Base-by-base conservation (phyloP, 2,329 filamentous ascomycete genomes). In the Cladosporium colombiae region DNA sequence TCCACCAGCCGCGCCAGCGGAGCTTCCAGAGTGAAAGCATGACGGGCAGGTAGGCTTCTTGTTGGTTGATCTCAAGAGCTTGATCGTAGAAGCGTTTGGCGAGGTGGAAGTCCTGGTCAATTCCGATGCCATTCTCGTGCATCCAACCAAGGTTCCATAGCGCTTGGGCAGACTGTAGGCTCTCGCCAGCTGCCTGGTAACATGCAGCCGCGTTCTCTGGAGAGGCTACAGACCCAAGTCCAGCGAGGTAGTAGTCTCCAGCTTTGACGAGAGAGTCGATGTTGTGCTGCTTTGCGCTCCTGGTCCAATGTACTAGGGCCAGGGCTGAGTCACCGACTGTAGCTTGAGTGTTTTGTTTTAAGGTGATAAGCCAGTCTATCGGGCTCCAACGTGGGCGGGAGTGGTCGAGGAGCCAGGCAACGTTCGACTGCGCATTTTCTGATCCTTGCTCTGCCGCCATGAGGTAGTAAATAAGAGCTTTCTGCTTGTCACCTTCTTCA, bases 81-180 rank as follows among this genome's bases (percentile, higher is more conserved):
- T 95, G 86, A 73, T 99, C 95, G 75, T 99, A 99, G 79, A 93
- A 97, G 63, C 95, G 85, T 80, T 99, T 99, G 2, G 96, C 95
- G 65, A 99, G 88, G 75, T 99, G 95, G 77, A 96, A 99, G 75
- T 99, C 95, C 76, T 99, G 95, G 64, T 91, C 90, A 23, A 98
- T 86, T 1, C 93, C 92, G 59, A 98, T 84, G 8, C 95, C 95
- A 74, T 98, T 97, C 79, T 99, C 95, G 74, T 99, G 93, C 94
- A 99, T 98, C 95, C 95, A 99, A 5, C 95, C 96, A 16, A 99
- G 83, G 73, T 99, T 98, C 86, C 93, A 99, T 65, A 97, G 87
- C 16, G 96, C 95, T 79, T 99, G 96, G 2, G 94, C 95, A 72
- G 92, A 96, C 74, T 93, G 90, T 71, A 94, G 89, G 67, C 91